Conservation (phyloP, 345 rosid genomes). For the Salix udensis region DNA sequence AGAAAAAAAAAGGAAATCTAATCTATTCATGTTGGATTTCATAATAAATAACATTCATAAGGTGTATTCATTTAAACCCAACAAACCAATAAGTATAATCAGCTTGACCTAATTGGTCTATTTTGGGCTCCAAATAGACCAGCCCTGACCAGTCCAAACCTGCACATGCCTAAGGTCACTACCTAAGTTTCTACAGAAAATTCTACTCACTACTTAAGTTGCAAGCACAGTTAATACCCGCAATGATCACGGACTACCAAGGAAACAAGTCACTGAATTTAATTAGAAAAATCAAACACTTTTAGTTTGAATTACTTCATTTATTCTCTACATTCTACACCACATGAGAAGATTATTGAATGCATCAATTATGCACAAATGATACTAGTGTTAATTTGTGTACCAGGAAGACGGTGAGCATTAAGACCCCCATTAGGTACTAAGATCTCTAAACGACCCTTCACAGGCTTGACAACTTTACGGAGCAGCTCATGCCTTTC, state of each 20-base stretch:
- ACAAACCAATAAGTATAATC: not conserved
- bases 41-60: not conserved
- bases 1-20: not conserved
- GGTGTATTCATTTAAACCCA: not conserved
- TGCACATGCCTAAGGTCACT: not conserved
- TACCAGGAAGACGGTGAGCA: conserved; percentile 53
- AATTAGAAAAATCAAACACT: not conserved
- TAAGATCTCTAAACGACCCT: conserved; percentile 78
- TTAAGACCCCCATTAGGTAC: conserved; percentile 77
- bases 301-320: not conserved
- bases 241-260: not conserved
- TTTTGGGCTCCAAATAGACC: not conserved
- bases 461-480: conserved; percentile 71
- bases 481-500: conserved; percentile 80
- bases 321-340: not conserved
- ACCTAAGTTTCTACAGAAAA: not conserved
- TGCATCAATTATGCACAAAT: not conserved
- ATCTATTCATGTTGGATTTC: not conserved
- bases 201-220: not conserved
- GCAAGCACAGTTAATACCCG: not conserved
- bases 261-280: not conserved
- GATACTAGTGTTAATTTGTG: not conserved
- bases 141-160: not conserved
- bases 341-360: not conserved
- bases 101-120: not conserved